A percentile compares a stretch with the other conserved stretches of the same genome.
phyloP scores from a whole-genome alignment of 2,329 filamentous ascomycete genomes.

The Gremmenia infestans region DNA sequence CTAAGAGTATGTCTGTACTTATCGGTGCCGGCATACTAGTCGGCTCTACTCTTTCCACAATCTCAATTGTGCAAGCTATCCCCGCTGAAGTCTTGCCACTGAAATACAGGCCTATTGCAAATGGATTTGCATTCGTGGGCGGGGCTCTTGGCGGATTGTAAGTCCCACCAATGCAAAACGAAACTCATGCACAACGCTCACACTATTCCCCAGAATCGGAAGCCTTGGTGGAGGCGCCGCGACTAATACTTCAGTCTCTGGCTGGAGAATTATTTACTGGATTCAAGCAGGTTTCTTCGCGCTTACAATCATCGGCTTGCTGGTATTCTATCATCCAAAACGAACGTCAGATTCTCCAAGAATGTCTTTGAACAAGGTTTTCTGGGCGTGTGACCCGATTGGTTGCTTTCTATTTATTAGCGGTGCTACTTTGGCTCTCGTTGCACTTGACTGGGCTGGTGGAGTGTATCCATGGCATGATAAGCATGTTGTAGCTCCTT shows the following conservation, averaged over 20 bases:
- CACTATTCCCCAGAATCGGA: conserved; percentile 32
- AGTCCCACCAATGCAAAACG: conserved; percentile 22
- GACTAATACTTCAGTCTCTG: conserved; percentile 41
- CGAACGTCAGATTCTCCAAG: conserved; percentile 32
- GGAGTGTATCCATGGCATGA: conserved; percentile 36
- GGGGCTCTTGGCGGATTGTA: conserved; percentile 49
- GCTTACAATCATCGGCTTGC: conserved; percentile 42
- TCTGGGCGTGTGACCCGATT: conserved; percentile 46
- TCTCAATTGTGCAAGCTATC: conserved; percentile 51
- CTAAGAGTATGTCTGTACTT: conserved; percentile 49
- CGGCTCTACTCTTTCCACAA: conserved; percentile 48
- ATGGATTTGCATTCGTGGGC: conserved; percentile 47
- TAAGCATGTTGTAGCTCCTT: conserved; percentile 27
- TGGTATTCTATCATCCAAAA: conserved; percentile 45
- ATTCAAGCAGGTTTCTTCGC: conserved; percentile 48
- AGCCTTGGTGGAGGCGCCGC: conserved; percentile 47
- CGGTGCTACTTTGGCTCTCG: conserved; percentile 39
- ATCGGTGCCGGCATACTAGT: conserved; percentile 55
- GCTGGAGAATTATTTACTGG: conserved; percentile 56
- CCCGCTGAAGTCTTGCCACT: conserved; percentile 51
- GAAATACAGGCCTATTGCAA: conserved; percentile 51
- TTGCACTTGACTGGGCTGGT: conserved; percentile 43
- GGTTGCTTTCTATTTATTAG: conserved; percentile 41
- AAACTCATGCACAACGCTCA: not conserved
- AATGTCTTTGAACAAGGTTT: conserved; percentile 35